Evolutionary conservation across 805 yeast genomes (phyloP).

Genomic region (Naumovozyma castellii): DNA sequence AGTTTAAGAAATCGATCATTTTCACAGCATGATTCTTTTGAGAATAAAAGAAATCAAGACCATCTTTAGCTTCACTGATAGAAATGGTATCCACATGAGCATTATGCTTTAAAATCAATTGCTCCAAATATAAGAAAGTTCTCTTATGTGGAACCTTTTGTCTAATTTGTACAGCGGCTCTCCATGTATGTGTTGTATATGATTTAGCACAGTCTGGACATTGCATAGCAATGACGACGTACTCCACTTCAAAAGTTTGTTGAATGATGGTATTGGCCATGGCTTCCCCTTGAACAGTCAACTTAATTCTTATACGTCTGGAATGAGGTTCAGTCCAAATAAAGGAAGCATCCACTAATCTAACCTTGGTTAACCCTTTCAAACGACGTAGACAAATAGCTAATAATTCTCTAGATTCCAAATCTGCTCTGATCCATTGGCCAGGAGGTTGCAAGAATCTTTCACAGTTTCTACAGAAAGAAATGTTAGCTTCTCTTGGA

Average conservation of each 20-base stretch:
- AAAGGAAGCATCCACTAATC: constrained; percentile 87
- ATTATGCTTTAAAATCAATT: constrained; percentile 80
- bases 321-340: constrained; percentile 99
- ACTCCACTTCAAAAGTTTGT: constrained; percentile 91
- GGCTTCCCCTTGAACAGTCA: constrained; percentile 96
- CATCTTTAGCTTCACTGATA: constrained; percentile 87
- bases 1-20: constrained; percentile 80
- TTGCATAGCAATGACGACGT: constrained; percentile 88
- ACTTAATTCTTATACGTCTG: constrained; percentile 79
- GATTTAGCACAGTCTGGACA: constrained; percentile 98
- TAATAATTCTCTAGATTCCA: constrained; percentile 85
- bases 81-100: constrained; percentile 92
- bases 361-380: constrained; percentile 76
- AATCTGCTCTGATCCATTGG: constrained; percentile 84
- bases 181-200: constrained; percentile 95
- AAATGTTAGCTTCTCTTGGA: constrained; percentile 87
- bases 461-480: constrained; percentile 96
- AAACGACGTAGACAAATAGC: constrained; percentile 84
- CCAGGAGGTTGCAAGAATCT: constrained; percentile 89
- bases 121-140: constrained; percentile 92
- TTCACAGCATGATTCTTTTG: constrained; percentile 86
- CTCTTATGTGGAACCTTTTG: constrained; percentile 96
- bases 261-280: constrained; percentile 84
- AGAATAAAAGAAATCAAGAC: constrained; percentile 86
- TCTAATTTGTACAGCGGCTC: constrained; percentile 94